phyloP scores from a whole-genome alignment of 768 basidiomycete species.

The Brasilioporus rufonigricans region DNA sequence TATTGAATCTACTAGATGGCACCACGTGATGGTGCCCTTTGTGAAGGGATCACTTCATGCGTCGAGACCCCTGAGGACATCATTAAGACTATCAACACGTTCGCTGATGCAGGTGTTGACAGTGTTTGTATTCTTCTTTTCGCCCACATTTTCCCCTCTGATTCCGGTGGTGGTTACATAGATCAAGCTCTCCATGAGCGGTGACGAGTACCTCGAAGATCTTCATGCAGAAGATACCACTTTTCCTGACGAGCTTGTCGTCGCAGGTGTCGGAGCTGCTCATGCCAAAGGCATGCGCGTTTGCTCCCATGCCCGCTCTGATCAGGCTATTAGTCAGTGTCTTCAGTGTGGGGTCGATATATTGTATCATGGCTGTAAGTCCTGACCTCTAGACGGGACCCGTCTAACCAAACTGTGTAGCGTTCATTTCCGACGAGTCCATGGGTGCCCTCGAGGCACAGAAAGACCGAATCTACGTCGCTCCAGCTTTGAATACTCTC shows the following conservation, averaged over 20 bases:
- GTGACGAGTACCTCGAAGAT: constrained; percentile 35
- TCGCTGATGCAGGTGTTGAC: constrained; percentile 26
- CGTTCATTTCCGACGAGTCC: constrained; percentile 36
- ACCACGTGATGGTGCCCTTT: constrained; percentile 30
- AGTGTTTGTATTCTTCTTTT: constrained; percentile 10
- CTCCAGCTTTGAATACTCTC: constrained; percentile 32
- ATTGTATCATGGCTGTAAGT: constrained; percentile 27
- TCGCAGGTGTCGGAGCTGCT: constrained; percentile 34
- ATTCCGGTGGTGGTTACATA: constrained; percentile 4
- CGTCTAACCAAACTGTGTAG: constrained; percentile 16
- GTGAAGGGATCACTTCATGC: constrained; percentile 33
- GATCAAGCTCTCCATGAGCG: constrained; percentile 37
- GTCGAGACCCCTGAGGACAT: constrained; percentile 32
- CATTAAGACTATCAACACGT: constrained; percentile 18
- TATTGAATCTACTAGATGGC: constrained; percentile 24
- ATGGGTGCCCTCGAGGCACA: constrained; percentile 37
- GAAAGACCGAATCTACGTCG: constrained; percentile 34
- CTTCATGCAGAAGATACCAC: constrained; percentile 36
- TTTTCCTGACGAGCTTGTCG: constrained; percentile 34
- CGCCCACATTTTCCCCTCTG: background rate
- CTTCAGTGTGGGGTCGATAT: constrained; percentile 37
- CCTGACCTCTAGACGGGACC: background rate
- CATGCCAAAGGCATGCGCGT: constrained; percentile 36
- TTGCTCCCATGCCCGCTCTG: constrained; percentile 38
- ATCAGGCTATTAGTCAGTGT: constrained; percentile 32